Evolutionary conservation across 495 filamentous ascomycete genomes (phyloP).

Genomic region (Daldinia childiae): DNA sequence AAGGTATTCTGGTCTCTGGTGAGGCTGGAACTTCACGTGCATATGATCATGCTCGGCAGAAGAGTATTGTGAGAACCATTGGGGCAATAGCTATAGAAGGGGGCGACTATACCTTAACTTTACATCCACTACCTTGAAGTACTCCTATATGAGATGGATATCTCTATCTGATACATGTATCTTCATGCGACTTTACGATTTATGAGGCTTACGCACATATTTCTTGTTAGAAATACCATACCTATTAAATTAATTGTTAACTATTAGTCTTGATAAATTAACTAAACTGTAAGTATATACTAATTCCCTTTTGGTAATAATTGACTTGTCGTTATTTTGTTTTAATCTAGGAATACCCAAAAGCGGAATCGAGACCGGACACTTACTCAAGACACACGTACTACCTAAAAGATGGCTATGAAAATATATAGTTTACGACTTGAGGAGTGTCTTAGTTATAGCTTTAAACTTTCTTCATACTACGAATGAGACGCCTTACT

Average conservation of each 20-base stretch:
- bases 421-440: too few species aligned
- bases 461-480: not conserved
- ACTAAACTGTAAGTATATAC: not conserved
- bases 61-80: conserved; percentile 9
- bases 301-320: too few species aligned
- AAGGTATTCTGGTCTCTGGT: conserved; percentile 11
- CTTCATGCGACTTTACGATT: not conserved
- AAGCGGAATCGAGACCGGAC: not conserved
- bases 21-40: conserved; percentile 28
- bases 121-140: conserved; percentile 3
- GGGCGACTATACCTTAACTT: conserved; percentile 1
- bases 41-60: conserved; percentile 18
- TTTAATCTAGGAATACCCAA: not conserved
- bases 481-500: not conserved
- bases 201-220: not conserved
- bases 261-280: not conserved
- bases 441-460: not conserved
- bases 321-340: too few species aligned
- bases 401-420: too few species aligned
- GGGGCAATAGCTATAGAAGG: not conserved
- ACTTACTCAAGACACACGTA: not conserved
- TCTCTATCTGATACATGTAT: not conserved
- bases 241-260: not conserved
- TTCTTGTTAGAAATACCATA: not conserved
- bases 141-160: not conserved